A percentile compares a stretch with the other conserved stretches of the same genome.
phyloP scores from a whole-genome alignment of 805 yeast genomes.

The Teunomyces stri region DNA sequence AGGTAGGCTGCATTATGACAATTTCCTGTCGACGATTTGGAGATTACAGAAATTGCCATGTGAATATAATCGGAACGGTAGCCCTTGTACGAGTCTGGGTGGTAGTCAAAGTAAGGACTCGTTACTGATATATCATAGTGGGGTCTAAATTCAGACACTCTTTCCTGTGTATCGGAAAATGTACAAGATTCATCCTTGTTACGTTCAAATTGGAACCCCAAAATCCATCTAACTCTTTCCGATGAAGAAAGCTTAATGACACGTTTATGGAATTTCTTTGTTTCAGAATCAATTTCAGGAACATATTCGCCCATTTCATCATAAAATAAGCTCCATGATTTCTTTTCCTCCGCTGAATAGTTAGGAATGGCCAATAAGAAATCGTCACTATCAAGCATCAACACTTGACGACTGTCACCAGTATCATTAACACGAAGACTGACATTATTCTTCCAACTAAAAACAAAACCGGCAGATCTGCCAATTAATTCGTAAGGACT shows the following conservation, averaged over 20 bases:
- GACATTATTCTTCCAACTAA: constrained; percentile 61
- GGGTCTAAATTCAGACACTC: constrained; percentile 51
- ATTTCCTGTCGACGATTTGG: constrained; percentile 28
- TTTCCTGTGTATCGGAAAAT: constrained; percentile 38
- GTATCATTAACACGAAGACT: constrained; percentile 50
- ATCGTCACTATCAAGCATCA: constrained; percentile 52
- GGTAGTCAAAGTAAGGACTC: constrained; percentile 54
- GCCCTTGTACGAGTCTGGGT: constrained; percentile 75
- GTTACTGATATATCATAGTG: constrained; percentile 64
- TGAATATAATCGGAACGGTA: constrained; percentile 84
- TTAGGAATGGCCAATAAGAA: constrained; percentile 59
- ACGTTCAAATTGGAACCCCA: constrained; percentile 73
- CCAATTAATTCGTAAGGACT: constrained; percentile 61
- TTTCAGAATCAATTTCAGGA: constrained; percentile 22
- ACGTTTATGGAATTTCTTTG: constrained; percentile 34
- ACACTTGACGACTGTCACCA: constrained; percentile 46
- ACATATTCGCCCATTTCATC: constrained; percentile 18
- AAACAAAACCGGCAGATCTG: constrained; percentile 59
- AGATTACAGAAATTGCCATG: constrained; percentile 38
- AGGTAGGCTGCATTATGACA: constrained; percentile 36
- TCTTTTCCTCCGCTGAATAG: constrained; percentile 35
- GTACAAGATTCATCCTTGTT: constrained; percentile 34
- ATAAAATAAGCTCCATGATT: constrained; percentile 38
- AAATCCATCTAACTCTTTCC: constrained; percentile 72
- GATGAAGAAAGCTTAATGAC: constrained; percentile 54